Percentiles rank a stretch among this genome's conserved stretches.
phyloP scores from a whole-genome alignment of 2,329 filamentous ascomycete species.

The Fusarium proliferatum region DNA sequence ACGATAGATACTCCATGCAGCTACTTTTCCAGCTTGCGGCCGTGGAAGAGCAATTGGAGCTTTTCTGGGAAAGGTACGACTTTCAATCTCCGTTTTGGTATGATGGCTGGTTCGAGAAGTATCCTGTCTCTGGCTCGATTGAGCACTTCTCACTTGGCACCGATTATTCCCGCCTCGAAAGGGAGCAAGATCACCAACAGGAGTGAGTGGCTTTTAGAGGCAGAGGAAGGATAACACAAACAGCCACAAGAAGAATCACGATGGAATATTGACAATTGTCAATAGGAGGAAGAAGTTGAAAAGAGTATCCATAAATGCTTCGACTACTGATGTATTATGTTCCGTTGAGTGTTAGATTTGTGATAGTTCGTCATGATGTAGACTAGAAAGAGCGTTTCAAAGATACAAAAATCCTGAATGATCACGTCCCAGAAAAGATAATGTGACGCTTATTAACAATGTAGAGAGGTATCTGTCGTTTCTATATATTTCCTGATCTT shows the following conservation, averaged over 20 bases:
- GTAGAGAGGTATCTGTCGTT: constrained; percentile 1
- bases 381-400: not conserved
- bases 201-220: not conserved
- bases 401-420: not conserved
- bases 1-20: not conserved
- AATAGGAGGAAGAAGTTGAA: not conserved
- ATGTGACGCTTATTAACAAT: not conserved
- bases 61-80: fast-evolving
- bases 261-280: fast-evolving
- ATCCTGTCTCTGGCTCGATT: not conserved
- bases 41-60: fast-evolving
- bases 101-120: constrained; percentile 10
- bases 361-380: no score
- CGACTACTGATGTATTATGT: not conserved
- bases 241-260: not conserved
- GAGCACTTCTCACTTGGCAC: not conserved
- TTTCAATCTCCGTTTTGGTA: not conserved
- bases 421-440: not conserved
- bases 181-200: not conserved
- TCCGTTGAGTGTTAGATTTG: not conserved
- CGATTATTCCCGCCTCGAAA: not conserved
- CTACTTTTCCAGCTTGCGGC: not conserved
- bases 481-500: not conserved
- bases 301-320: not conserved
- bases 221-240: not conserved